Base-by-base conservation (phyloP, 257 asterid species). In the Anisodus acutangulus region DNA sequence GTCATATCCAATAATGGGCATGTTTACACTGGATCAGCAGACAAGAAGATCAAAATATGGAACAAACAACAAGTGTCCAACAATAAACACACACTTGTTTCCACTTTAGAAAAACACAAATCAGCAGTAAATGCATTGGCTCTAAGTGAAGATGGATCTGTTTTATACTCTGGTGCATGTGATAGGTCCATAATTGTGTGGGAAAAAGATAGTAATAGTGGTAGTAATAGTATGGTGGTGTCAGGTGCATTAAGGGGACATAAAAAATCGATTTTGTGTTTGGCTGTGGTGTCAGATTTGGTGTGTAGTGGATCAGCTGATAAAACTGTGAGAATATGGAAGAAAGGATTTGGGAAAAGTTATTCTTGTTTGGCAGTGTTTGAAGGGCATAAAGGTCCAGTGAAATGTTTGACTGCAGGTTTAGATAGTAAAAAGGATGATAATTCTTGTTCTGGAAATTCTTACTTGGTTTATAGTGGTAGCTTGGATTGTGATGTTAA, bases 301-400 rank as follows among this genome's bases (percentile, higher is more conserved):
- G 82, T 94, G 57, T 93, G 89, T 89, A 91, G 97, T 79, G 98
- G 97, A 4, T 93, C 97, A 19, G 95, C 95, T 43, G 98, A 94
- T 68, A 88, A 87, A 86, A 92, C 97, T 0, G 93, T 93, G 76
- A 89, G 94, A 85, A 82, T 94, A 71, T 94, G 97, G 98, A 87
- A 84, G 86, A 89, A 85, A 84, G 88, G 92, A 66, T 15, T 67
- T 64, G 96, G 87, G 85, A 89, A 84, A 74, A 63, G 80, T 9
- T 89, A 90, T 60, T 83, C 89, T 45, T 94, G 98, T 85, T 69
- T 92, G 78, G 92, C 88, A 6, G 88, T 92, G 82, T 82, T 93
- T 71, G 93, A 91, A 83, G 97, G 95, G 55, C 98, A 94, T 37
- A 81, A 7, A 47, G 97, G 94, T 11, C 93, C 95, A 37, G 87